Conservation (phyloP, 2,329 filamentous ascomycete genomes). For the Trematosphaeria pertusa region DNA sequence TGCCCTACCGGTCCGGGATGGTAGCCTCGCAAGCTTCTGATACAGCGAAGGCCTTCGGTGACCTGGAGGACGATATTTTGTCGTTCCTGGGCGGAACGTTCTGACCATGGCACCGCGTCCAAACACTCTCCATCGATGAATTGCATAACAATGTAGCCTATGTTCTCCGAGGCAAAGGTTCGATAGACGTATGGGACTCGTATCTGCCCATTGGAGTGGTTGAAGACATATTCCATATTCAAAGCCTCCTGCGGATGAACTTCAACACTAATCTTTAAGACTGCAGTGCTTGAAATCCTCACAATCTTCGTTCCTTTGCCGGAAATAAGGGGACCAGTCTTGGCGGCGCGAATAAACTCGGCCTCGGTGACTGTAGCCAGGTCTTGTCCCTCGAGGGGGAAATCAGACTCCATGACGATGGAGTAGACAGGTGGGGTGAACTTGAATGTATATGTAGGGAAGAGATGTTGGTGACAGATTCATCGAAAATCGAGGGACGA, state of each 20-base stretch:
- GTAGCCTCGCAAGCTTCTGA: conserved; percentile 1
- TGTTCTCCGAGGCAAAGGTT: neutral
- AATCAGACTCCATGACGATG: neutral
- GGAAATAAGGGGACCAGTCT: neutral
- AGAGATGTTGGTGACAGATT: too few species aligned
- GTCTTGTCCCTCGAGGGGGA: conserved; percentile 4
- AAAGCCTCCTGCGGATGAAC: neutral
- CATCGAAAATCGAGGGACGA: too few species aligned
- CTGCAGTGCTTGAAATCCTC: conserved; percentile 1
- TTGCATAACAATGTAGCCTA: conserved; percentile 1
- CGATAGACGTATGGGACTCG: conserved; percentile 1
- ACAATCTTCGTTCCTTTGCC: neutral
- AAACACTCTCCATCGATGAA: conserved; percentile 1
- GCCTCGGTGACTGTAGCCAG: neutral
- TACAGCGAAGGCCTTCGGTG: neutral
- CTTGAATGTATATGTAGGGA: neutral
- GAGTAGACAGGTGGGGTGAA: neutral
- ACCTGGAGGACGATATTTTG: conserved; percentile 3
- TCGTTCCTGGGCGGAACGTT: neutral
- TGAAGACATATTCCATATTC: conserved; percentile 4
- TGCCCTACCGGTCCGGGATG: conserved; percentile 2
- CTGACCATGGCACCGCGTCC: neutral
- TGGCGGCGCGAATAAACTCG: neutral
- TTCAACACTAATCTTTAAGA: neutral
- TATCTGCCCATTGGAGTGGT: neutral